A percentile compares a stretch with the other conserved stretches of the same genome.
phyloP scores from a whole-genome alignment of 2,329 filamentous ascomycete species.

The Ploettnerulaceae sp. region DNA sequence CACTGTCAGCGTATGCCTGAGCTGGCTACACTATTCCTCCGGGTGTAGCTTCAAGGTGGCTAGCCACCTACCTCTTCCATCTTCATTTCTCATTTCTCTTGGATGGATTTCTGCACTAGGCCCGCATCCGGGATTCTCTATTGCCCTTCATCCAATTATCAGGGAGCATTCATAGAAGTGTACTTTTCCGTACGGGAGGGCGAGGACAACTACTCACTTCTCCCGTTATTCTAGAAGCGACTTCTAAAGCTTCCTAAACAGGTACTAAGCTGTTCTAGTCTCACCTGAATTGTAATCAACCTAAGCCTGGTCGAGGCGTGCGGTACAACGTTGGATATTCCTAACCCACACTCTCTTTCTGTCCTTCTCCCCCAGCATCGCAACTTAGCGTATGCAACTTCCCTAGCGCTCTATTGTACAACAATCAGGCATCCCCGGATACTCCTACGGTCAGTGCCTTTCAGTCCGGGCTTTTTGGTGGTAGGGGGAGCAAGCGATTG shows the following conservation, averaged over 20 bases:
- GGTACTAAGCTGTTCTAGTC: conserved; percentile 14
- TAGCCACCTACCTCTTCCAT: conserved; percentile 21
- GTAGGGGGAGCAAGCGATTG: conserved; percentile 25
- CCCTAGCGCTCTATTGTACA: conserved; percentile 8
- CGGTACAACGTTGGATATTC: conserved; percentile 22
- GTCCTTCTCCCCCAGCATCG: conserved; percentile 2
- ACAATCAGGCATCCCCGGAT: conserved; percentile 1
- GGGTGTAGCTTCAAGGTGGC: conserved; percentile 1
- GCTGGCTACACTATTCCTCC: too few relatives aligned
- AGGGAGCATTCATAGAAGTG: conserved; percentile 6
- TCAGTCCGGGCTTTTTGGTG: background rate
- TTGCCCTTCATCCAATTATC: conserved; percentile 8
- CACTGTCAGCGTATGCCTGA: background rate
- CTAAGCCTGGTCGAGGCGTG: conserved; percentile 28
- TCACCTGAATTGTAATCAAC: conserved; percentile 10
- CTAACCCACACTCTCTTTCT: conserved; percentile 15
- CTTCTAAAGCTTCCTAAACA: conserved; percentile 13
- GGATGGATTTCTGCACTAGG: background rate
- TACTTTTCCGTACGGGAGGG: conserved; percentile 11
- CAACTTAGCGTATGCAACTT: conserved; percentile 21
- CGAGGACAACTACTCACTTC: conserved; percentile 18
- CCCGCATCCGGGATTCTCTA: background rate
- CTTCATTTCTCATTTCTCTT: conserved; percentile 14
- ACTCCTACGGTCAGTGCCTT: conserved; percentile 1
- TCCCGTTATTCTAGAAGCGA: conserved; percentile 27